Percentiles rank a stretch among this genome's conserved stretches.
These are phyloP conservation scores for Mucor sp. DNA, from an alignment of 371 early-diverging fungal genomes.

Conservation along the genomic window DNA sequence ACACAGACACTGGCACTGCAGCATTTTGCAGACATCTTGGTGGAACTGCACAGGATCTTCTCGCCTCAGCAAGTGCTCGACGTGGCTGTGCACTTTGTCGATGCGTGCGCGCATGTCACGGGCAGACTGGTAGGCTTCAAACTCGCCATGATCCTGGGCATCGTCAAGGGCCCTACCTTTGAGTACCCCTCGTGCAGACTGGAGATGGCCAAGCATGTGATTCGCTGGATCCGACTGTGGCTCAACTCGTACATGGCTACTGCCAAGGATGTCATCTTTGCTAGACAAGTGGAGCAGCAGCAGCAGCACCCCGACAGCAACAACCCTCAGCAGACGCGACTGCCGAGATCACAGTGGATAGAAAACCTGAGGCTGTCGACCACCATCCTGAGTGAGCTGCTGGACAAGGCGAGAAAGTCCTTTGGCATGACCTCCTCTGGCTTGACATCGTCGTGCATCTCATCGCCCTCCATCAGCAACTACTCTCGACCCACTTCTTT, in stretches of 20 bases:
- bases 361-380: conserved; percentile 59
- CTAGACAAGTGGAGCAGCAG: conserved; percentile 41
- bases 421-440: conserved; percentile 40
- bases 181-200: conserved; percentile 53
- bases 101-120: conserved; percentile 52
- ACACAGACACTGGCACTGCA: conserved; percentile 71
- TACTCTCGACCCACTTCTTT: conserved; percentile 41
- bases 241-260: conserved; percentile 53
- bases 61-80: conserved; percentile 50
- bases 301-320: conserved; percentile 12
- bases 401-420: conserved; percentile 54
- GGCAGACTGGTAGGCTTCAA: conserved; percentile 61
- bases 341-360: conserved; percentile 50
- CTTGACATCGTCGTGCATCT: conserved; percentile 29
- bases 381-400: conserved; percentile 54
- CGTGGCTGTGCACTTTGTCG: conserved; percentile 55
- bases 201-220: conserved; percentile 49
- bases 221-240: conserved; percentile 64
- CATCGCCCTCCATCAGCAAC: conserved; percentile 38
- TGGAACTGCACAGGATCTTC: conserved; percentile 55
- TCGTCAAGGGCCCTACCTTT: conserved; percentile 65
- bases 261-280: conserved; percentile 49
- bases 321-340: conserved; percentile 34
- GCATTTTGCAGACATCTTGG: conserved; percentile 61
- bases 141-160: conserved; percentile 56